Evolutionary conservation across 2,329 filamentous ascomycete species (phyloP).

Genomic region (Colletotrichum sp.): DNA sequence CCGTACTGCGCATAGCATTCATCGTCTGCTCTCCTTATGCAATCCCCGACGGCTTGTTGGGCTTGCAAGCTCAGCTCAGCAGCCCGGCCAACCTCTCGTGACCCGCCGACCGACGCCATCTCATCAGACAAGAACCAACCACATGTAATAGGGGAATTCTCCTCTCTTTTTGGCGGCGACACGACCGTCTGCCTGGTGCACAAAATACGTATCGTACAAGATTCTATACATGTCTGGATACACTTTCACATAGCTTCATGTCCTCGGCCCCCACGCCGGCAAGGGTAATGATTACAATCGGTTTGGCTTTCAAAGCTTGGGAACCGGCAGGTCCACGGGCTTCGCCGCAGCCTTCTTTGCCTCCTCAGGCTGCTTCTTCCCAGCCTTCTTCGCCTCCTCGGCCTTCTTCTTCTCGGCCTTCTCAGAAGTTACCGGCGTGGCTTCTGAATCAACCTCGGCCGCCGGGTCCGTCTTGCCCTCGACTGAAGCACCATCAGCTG

Average conservation of each 20-base stretch:
- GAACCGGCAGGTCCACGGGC: slow-evolving; percentile 8
- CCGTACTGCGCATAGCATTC: neutral
- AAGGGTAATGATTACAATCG: neutral
- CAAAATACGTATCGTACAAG: slow-evolving; percentile 19
- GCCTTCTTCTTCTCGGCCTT: neutral
- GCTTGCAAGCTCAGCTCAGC: neutral
- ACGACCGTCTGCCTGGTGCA: neutral
- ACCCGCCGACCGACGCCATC: neutral
- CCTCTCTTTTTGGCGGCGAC: neutral
- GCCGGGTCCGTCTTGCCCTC: neutral
- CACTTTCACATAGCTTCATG: slow-evolving; percentile 14
- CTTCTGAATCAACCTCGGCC: neutral
- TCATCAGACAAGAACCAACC: neutral
- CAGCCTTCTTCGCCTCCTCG: neutral
- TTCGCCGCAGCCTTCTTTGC: neutral
- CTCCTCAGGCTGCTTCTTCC: neutral
- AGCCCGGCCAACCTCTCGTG: neutral
- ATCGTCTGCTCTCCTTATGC: neutral
- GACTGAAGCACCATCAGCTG: neutral
- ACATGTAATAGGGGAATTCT: neutral
- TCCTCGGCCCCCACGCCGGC: neutral
- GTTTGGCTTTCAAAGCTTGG: slow-evolving; percentile 1
- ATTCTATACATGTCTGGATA: slow-evolving; percentile 20
- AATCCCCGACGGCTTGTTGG: neutral
- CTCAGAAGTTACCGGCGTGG: neutral